Base-by-base conservation (phyloP, 768 basidiomycete genomes). In the Rhodocollybia butyracea region DNA sequence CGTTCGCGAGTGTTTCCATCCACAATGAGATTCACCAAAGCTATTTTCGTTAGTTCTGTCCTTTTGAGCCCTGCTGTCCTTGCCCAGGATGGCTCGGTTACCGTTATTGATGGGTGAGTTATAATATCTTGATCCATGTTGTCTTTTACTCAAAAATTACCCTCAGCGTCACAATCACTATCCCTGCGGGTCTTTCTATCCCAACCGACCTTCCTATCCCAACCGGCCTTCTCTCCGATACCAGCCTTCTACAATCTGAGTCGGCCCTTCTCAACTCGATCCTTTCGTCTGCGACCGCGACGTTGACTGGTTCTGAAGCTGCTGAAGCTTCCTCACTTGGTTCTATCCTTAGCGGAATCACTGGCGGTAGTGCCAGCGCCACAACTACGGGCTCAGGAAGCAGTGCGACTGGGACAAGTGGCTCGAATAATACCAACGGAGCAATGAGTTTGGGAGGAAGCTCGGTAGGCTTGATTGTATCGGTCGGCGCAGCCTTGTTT, bases 81-180 rank as follows among this genome's bases (percentile, higher is more conserved):
- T 26, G 48, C 48, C 17, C 22, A 50, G 6, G 48, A 17, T 10
- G 48, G 48, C 22, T 50, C 48, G 34, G 48, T 50, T 13, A 50
- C 48, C 8, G 48, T 50, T 12, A 27, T 50, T 39, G 48, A 8
- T 50, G 48, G 48, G 48, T 50, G 19, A 36, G 48, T 34, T n/a
- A 17, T 4, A 21, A 15, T 45, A 17, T 15, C 15, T 29, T n/a
- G n/a, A n/a, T n/a, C n/a, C n/a, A n/a, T n/a, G n/a, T n/a, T n/a
- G n/a, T n/a, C n/a, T n/a, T n/a, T n/a, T n/a, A n/a, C n/a, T n/a
- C n/a, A n/a, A n/a, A n/a, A n/a, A n/a, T n/a, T n/a, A n/a, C n/a
- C n/a, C n/a, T n/a, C 22, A 50, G 48, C 21, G 21, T 24, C 12
- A 50, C 48, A 50, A 27, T 50, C 19, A 50, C 48, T 26, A 50